Evolutionary conservation across 306 rosid genomes (phyloP).

Genomic region (Medicago ruthenica): DNA sequence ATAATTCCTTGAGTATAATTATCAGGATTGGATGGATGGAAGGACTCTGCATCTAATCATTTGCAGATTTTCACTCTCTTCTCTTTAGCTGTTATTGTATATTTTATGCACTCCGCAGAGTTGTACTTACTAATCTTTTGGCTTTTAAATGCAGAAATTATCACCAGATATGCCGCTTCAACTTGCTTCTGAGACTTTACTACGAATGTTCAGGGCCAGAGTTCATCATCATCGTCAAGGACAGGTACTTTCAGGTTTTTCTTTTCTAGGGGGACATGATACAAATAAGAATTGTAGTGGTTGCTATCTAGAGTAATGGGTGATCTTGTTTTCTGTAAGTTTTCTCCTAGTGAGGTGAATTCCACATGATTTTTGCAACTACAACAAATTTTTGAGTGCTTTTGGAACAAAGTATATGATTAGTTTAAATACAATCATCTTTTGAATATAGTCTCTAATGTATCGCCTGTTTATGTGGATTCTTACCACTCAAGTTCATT

Average conservation of each 20-base stretch:
- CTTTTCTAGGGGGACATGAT: not conserved
- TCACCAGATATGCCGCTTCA: constrained; percentile 96
- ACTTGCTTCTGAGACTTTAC: constrained; percentile 92
- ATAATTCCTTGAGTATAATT: constrained; percentile 16
- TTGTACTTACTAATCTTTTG: constrained; percentile 34
- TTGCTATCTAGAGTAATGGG: constrained; percentile 34
- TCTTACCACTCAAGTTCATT: constrained; percentile 20
- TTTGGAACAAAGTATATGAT: not conserved
- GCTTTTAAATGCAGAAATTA: constrained; percentile 65
- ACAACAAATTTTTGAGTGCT: not conserved
- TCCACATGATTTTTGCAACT: constrained; percentile 15
- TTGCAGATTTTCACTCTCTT: constrained; percentile 10
- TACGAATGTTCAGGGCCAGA: constrained; percentile 92
- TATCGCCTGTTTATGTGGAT: constrained; percentile 10
- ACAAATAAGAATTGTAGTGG: not conserved
- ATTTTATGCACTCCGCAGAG: constrained; percentile 14
- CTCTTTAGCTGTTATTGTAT: not conserved
- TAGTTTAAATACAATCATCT: constrained; percentile 13
- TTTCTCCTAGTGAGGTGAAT: constrained; percentile 22
- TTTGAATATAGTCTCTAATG: constrained; percentile 6
- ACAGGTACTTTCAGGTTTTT: constrained; percentile 57
- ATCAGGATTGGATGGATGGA: constrained; percentile 34
- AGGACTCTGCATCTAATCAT: constrained; percentile 32
- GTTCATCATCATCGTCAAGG: constrained; percentile 95
- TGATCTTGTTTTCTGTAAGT: constrained; percentile 11